A percentile compares a stretch with the other conserved stretches of the same genome.
phyloP scores from a whole-genome alignment of 768 basidiomycete genomes.

The Gloeopeniophorella convolvens region DNA sequence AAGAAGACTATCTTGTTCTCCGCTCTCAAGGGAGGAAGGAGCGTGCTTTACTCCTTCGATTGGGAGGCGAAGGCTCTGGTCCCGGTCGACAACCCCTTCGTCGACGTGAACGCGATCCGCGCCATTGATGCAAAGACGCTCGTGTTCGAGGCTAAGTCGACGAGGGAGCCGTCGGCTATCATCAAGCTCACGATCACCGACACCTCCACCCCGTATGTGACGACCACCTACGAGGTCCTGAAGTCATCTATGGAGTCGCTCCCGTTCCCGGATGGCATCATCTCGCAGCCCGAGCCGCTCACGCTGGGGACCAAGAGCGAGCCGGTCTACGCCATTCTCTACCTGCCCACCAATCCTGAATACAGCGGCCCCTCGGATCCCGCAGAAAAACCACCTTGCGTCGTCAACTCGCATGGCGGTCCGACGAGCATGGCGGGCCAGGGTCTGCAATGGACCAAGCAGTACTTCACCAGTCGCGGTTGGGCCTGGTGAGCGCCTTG shows the following conservation, averaged over 20 bases:
- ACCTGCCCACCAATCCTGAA: conserved; percentile 8
- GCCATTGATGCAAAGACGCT: not conserved
- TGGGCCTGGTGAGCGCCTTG: conserved; percentile 53
- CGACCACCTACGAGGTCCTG: not conserved
- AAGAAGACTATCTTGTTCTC: not conserved
- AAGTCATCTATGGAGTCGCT: not conserved
- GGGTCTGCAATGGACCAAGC: conserved; percentile 44
- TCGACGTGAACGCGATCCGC: not conserved
- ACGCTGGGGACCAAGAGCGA: not conserved
- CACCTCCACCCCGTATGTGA: not conserved
- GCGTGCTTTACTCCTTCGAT: not conserved
- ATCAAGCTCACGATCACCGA: not conserved
- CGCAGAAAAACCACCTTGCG: conserved; percentile 12
- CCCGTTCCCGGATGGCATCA: conserved; percentile 6
- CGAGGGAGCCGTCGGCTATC: not conserved
- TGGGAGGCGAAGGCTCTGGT: not conserved
- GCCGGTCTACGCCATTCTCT: conserved; percentile 1
- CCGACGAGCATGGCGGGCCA: conserved; percentile 49
- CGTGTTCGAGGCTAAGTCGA: not conserved
- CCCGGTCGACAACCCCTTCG: conserved; percentile 4
- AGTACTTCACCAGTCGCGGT: conserved; percentile 65
- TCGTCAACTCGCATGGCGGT: conserved; percentile 13
- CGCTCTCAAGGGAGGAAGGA: not conserved
- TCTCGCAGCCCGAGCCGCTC: conserved; percentile 6
- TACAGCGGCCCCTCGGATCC: conserved; percentile 2